Evolutionary conservation across 23 red algal species (phyloP).

Genomic region (Gracilaria vermiculophylla): DNA sequence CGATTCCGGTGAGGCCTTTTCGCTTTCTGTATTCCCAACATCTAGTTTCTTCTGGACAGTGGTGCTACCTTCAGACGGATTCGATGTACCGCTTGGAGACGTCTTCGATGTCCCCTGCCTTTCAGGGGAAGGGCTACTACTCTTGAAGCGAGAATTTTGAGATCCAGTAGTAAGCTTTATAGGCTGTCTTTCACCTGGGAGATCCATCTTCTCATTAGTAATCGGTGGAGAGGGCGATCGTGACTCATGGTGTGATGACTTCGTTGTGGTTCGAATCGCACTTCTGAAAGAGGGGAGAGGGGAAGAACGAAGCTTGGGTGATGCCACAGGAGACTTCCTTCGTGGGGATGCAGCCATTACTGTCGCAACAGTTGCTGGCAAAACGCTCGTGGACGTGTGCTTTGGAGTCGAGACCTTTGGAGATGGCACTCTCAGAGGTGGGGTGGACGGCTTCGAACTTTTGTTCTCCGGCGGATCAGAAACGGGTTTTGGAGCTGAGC

Average conservation of each 20-base stretch:
- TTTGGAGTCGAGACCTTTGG: background rate
- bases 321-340: background rate
- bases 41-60: background rate
- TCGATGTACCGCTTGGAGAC: background rate
- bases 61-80: background rate
- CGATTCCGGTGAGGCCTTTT: background rate
- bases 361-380: background rate
- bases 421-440: background rate
- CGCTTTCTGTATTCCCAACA: background rate
- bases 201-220: background rate
- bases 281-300: constrained; percentile 21
- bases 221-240: background rate
- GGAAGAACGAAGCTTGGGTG: constrained; percentile 34
- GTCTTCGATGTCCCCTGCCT: background rate
- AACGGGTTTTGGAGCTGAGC: background rate
- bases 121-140: background rate
- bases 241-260: background rate
- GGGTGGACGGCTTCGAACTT: background rate
- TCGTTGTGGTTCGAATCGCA: background rate
- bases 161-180: background rate
- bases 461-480: background rate
- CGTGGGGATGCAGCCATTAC: background rate
- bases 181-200: background rate
- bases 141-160: background rate
- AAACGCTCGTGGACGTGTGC: background rate